phyloP scores from a whole-genome alignment of 2,329 filamentous ascomycete species.

The Phialocephala sp. region DNA sequence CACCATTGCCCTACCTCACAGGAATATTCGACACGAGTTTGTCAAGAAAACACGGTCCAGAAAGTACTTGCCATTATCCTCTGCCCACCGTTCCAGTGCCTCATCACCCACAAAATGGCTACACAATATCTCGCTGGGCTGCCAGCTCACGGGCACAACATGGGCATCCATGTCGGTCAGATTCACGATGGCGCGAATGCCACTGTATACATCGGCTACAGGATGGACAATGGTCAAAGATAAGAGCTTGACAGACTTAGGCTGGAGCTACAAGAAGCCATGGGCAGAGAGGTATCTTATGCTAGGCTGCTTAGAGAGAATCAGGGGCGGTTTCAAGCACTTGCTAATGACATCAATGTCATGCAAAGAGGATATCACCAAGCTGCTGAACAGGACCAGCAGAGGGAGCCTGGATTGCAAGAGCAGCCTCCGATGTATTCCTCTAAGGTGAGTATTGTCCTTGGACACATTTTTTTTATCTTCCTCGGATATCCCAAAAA shows the following conservation, averaged over 20 bases:
- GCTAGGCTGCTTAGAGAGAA: no score
- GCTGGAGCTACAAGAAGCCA: neutral
- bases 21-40: neutral
- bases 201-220: neutral
- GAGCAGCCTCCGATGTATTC: no score
- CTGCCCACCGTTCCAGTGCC: neutral
- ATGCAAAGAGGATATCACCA: no score
- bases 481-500: no score
- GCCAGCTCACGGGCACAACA: neutral
- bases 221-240: neutral
- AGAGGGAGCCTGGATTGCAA: no score
- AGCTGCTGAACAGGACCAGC: no score
- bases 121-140: neutral
- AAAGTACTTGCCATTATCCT: neutral
- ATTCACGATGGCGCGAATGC: neutral
- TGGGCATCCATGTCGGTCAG: neutral
- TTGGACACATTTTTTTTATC: no score
- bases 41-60: neutral
- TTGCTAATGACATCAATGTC: no score
- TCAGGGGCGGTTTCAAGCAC: no score
- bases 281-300: neutral
- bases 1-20: no score
- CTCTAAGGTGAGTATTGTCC: no score
- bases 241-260: neutral
- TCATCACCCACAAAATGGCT: neutral